These are phyloP conservation scores for Raphanus sativus DNA, from an alignment of 345 rosid species.

Conservation along the genomic window DNA sequence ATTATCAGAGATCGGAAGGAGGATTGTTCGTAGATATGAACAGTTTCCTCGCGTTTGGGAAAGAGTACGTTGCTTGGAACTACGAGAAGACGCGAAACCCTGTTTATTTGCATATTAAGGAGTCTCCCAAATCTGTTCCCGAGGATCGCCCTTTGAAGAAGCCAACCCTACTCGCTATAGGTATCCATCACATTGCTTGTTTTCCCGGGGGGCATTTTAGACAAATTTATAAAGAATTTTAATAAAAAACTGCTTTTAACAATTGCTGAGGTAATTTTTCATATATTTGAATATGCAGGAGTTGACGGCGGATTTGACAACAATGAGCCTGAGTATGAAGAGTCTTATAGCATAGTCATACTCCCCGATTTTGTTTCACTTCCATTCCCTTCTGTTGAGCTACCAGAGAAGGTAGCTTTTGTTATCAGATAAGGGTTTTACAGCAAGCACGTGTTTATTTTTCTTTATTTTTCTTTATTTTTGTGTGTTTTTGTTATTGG, in stretches of 20 bases:
- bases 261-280: not conserved
- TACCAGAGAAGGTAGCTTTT: conserved; percentile 88
- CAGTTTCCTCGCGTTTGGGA: conserved; percentile 92
- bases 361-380: conserved; percentile 74
- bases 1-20: conserved; percentile 82
- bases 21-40: conserved; percentile 90
- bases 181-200: conserved; percentile 36
- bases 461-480: too few relatives aligned
- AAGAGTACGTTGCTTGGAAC: conserved; percentile 83
- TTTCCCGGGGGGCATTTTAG: not conserved
- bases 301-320: conserved; percentile 94
- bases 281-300: conserved; percentile 46
- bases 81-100: conserved; percentile 86
- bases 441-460: conserved; percentile 8
- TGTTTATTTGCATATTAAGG: conserved; percentile 86
- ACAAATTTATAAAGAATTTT: not conserved
- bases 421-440: not conserved
- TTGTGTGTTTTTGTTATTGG: not conserved
- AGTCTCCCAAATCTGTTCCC: conserved; percentile 61
- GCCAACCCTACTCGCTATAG: conserved; percentile 89
- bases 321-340: conserved; percentile 80
- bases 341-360: conserved; percentile 61
- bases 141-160: conserved; percentile 93
- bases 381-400: conserved; percentile 85
- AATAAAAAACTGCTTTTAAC: not conserved